Conservation (phyloP, 106 monocot genomes). For the Allium cepa region DNA sequence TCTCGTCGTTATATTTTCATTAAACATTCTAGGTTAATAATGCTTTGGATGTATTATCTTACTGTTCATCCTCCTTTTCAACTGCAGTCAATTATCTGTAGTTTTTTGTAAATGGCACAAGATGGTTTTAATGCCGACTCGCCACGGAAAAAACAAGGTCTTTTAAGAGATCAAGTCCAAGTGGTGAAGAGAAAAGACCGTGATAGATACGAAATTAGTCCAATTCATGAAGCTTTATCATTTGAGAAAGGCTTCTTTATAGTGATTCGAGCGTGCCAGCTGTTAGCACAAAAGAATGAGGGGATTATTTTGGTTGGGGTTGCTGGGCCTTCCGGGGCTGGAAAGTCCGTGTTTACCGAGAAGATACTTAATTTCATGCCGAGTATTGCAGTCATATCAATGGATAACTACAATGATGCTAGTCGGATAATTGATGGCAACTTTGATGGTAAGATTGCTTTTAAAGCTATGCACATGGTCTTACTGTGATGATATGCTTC, state of each 20-base stretch:
- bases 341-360: constrained; percentile 95
- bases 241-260: constrained; percentile 96
- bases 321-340: constrained; percentile 97
- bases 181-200: constrained; percentile 69
- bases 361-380: constrained; percentile 95
- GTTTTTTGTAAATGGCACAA: constrained; percentile 48
- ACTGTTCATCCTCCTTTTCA: background rate
- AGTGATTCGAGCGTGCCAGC: constrained; percentile 91
- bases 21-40: background rate
- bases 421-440: constrained; percentile 96
- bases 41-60: background rate
- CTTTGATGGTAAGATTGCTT: constrained; percentile 67
- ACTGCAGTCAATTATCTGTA: background rate
- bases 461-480: too few species aligned
- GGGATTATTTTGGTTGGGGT: constrained; percentile 85
- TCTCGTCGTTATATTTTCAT: too few species aligned
- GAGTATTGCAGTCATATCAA: constrained; percentile 79
- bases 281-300: constrained; percentile 80
- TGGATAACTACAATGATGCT: constrained; percentile 96
- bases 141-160: constrained; percentile 55
- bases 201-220: constrained; percentile 68
- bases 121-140: constrained; percentile 49
- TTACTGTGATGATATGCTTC: too few species aligned
- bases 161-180: constrained; percentile 90
- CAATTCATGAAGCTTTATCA: constrained; percentile 72